Evolutionary conservation across 2,329 filamentous ascomycete species (phyloP), one percentile per base, ranked within the genome.

Genomic region (Venturia effusa): DNA sequence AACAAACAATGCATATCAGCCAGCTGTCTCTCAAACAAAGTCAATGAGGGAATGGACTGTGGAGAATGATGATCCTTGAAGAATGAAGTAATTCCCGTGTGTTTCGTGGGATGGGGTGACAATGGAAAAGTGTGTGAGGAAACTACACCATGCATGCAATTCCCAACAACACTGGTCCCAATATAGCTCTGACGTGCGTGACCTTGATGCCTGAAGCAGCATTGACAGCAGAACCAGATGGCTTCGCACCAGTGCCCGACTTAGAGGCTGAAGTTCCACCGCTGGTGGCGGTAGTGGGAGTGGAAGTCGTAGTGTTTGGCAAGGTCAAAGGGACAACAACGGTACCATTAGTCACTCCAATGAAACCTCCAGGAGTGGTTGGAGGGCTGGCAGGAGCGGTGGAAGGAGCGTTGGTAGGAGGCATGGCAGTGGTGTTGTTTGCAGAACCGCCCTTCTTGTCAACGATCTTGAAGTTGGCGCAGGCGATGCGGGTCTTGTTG

Each of bases 401-500:
- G 13, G n/a, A n/a, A n/a, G n/a, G n/a, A n/a, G n/a, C n/a, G n/a
- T n/a, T n/a, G n/a, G n/a, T n/a, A 24, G 57, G 32, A 27, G 32
- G 13, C n/a, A 13, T 60, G 10, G n/a, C 27, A 32, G 32, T 34
- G 17, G 3, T 40, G 24, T 19, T 22, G 32, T 11, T 48, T 17
- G 60, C 19, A 34, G 55, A 64, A 24, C 43, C 59, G 30, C 51
- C 59, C 34, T 57, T 72, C 24, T 34, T 45, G 19, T 62, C 22
- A 15, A 63, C 48, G 0, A 55, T 17, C 17, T 63, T 19, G 70
- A 85, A 84, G 72, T 84, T 84, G 65, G 80, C 83, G 74, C 83
- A 86, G 37, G 79, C 78, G 68, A 85, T 75, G 66, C 80, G 78
- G 8, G 79, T 81, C 67, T 77, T 78, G 72, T 84, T 81, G 61